Percentiles rank a stretch among this genome's conserved stretches.
Evolutionary conservation across 2,329 filamentous ascomycete species (phyloP).

Genomic region (Leptographium wingfieldii): DNA sequence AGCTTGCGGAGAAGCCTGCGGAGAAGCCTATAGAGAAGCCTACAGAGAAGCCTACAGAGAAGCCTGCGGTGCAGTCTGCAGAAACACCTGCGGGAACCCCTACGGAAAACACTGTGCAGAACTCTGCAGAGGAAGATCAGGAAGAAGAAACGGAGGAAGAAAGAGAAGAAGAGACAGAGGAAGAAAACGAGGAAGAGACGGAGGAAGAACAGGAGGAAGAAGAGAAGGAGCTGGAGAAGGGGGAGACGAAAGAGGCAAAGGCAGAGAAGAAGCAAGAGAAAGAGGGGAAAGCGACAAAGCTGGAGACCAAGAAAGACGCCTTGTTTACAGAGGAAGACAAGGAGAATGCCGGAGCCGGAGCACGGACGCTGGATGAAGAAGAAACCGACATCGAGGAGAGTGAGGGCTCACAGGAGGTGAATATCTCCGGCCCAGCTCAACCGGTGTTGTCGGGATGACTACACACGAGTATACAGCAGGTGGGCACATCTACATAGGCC

Average conservation of each 20-base stretch:
- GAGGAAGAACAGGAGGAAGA: conserved; percentile 2
- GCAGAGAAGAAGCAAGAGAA: conserved; percentile 1
- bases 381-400: not conserved
- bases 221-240: conserved; percentile 3
- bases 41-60: not conserved
- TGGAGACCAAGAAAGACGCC: conserved; percentile 5
- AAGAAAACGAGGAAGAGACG: not conserved
- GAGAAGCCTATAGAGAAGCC: conserved; percentile 8
- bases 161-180: conserved; percentile 9
- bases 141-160: conserved; percentile 9
- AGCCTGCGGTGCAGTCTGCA: conserved; percentile 9
- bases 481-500: not conserved
- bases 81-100: conserved; percentile 11
- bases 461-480: not conserved
- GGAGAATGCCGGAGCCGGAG: not conserved
- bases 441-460: not conserved
- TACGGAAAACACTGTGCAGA: not conserved
- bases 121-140: not conserved
- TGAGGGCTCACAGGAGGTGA: not conserved
- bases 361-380: not conserved
- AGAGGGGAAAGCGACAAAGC: not conserved
- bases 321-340: conserved; percentile 16
- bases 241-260: conserved; percentile 11
- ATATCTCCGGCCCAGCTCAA: not conserved
- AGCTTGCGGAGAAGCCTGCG: conserved; percentile 5